Evolutionary conservation across 2,329 filamentous ascomycete species (phyloP), one percentile per base, ranked within the genome.

Genomic region (Sclerotinia nivalis): DNA sequence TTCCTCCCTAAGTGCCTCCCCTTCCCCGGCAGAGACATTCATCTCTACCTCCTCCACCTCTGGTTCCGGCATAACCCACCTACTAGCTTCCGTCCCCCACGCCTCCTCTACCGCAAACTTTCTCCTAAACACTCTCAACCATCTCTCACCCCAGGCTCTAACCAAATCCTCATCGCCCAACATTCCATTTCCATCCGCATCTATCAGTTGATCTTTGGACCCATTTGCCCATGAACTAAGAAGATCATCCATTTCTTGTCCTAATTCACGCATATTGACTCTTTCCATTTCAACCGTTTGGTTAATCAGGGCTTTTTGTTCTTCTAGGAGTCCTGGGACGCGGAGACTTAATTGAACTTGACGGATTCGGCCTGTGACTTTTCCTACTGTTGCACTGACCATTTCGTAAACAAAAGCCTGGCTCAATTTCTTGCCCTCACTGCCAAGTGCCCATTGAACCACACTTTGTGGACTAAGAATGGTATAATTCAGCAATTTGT

Each of bases 401-500:
- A 98, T 91, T 82, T 99, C 96, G 79, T 93, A 97, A 13, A 96
- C 85, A 81, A 95, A 90, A 9, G 89, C 84, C 74, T 91, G 87
- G 15, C 91, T 88, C 18, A 99, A 87, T 59, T 74, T 72, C 4
- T 87, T 86, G 2, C 88, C 87, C 28, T 87, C 84, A 72, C 93
- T 81, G 25, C 80, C 84, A 18, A 99, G 85, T 0, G 93, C 93
- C 96, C 96, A 99, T 77, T 97, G 90, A 61, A 97, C 87, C 40
- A 99, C 93, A 22, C 90, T 90, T 70, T 89, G 84, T 0, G 96
- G 96, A 12, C 91, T 93, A 49, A 99, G 85, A 75, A 99, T 97
- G 20, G 92, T 94, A 82, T 97, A 99, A 82, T 98, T 99, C 75
- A 99, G 89, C 7, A 99, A 87, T 81, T 98, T 98, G 83, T 98